Evolutionary conservation across 176 grass and related monocot genomes (phyloP).

Genomic region (Coix lacrymajobi): DNA sequence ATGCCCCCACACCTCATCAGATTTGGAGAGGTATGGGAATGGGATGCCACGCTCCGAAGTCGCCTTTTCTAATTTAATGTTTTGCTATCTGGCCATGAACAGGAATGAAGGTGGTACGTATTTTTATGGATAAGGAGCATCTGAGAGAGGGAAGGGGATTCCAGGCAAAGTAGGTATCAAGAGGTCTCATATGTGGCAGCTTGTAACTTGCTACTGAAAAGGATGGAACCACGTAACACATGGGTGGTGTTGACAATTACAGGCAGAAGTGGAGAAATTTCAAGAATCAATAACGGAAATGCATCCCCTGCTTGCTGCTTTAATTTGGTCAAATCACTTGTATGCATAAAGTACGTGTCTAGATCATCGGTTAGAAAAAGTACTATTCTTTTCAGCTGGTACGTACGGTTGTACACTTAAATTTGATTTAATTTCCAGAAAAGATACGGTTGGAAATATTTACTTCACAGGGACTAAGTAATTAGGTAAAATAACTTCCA

Average conservation of each 20-base stretch:
- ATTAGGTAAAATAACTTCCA: not conserved
- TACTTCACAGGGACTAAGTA: not conserved
- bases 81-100: not conserved
- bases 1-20: constrained; percentile 19
- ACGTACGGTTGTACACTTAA: not conserved
- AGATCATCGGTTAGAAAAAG: not conserved
- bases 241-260: constrained; percentile 14
- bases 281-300: not conserved
- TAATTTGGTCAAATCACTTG: constrained; percentile 17
- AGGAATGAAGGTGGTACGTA: not conserved
- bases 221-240: constrained; percentile 5
- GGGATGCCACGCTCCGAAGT: constrained; percentile 38
- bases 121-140: constrained; percentile 45
- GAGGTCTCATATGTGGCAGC: constrained; percentile 36
- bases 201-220: constrained; percentile 36
- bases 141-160: constrained; percentile 34
- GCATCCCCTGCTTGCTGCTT: not conserved
- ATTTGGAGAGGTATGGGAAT: constrained; percentile 27
- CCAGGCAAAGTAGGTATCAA: constrained; percentile 35
- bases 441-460: not conserved
- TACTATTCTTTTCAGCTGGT: not conserved
- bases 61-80: constrained; percentile 14
- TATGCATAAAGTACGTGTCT: not conserved
- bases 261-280: not conserved
- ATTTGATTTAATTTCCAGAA: not conserved